A percentile compares a stretch with the other conserved stretches of the same genome.
Conservation (phyloP, 371 early-diverging fungal species). For the Thermomucor indicae-seudaticae region DNA sequence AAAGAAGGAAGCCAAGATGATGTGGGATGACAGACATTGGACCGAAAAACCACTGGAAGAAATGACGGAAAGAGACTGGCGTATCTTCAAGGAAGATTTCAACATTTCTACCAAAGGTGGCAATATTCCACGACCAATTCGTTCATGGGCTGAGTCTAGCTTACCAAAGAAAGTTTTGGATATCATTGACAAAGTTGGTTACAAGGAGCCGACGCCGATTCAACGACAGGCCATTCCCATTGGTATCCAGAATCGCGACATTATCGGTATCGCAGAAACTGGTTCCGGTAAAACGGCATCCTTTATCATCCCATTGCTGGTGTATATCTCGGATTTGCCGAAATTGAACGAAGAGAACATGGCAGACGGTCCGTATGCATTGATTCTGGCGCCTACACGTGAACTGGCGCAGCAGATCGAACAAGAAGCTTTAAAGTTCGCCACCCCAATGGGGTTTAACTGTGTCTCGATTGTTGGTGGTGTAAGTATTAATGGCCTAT, state of each 20-base stretch:
- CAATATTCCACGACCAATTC: constrained; percentile 88
- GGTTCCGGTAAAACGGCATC: constrained; percentile 98
- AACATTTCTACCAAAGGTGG: constrained; percentile 91
- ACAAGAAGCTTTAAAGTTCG: constrained; percentile 84
- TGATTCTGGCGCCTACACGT: constrained; percentile 95
- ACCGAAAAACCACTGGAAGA: constrained; percentile 84
- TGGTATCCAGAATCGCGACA: constrained; percentile 86
- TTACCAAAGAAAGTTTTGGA: constrained; percentile 65
- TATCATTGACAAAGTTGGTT: constrained; percentile 78
- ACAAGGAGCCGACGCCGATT: constrained; percentile 96
- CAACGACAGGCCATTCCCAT: constrained; percentile 98
- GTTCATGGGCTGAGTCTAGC: constrained; percentile 84
- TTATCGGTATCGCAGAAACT: constrained; percentile 98
- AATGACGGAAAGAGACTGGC: constrained; percentile 97
- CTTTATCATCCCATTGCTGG: constrained; percentile 94
- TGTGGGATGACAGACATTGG: constrained; percentile 94
- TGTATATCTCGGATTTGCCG: constrained; percentile 81
- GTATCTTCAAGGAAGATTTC: constrained; percentile 98
- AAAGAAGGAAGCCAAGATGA: constrained; percentile 63
- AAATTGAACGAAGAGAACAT: constrained; percentile 68
- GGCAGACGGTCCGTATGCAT: constrained; percentile 86
- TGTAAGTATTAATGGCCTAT: constrained; percentile 30
- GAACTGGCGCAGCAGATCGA: constrained; percentile 96
- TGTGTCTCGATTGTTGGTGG: constrained; percentile 95
- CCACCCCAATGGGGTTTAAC: constrained; percentile 72